phyloP scores from a whole-genome alignment of 2,329 filamentous ascomycete species.

The Tolypocladium album region DNA sequence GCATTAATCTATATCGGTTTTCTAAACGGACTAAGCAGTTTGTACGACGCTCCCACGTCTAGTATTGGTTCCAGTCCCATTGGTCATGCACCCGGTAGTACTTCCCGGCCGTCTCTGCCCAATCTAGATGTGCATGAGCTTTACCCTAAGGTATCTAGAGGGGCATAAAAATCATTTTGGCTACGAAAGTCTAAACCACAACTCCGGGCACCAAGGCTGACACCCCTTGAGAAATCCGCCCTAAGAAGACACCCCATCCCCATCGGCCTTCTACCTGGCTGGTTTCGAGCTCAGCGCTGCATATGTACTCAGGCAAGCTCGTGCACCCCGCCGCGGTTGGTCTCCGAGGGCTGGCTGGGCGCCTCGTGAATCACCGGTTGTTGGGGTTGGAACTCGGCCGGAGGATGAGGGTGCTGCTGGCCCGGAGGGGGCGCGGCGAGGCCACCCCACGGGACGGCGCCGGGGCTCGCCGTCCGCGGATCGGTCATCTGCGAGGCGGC shows the following conservation, averaged over 20 bases:
- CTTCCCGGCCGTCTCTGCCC: too few relatives aligned
- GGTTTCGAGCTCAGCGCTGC: neutral
- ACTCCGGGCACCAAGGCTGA: neutral
- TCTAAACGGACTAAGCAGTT: too few relatives aligned
- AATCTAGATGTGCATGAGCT: too few relatives aligned
- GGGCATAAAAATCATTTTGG: neutral
- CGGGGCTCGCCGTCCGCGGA: conserved; percentile 12
- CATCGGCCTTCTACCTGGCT: neutral
- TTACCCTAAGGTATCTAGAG: neutral
- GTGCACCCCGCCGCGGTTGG: conserved; percentile 28
- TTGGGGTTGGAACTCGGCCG: conserved; percentile 11
- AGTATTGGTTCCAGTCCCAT: too few relatives aligned
- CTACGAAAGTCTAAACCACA: neutral
- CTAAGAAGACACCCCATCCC: neutral
- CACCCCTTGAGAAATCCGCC: neutral
- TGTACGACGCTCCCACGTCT: too few relatives aligned
- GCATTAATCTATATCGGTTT: neutral
- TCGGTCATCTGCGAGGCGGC: conserved; percentile 6
- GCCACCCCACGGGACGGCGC: conserved; percentile 7
- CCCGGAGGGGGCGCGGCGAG: conserved; percentile 7
- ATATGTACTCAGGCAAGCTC: conserved; percentile 18
- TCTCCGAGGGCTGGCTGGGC: conserved; percentile 20
- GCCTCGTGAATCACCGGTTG: conserved; percentile 25
- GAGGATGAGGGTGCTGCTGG: conserved; percentile 9
- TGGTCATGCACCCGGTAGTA: too few relatives aligned